Percentiles rank a stretch among this genome's conserved stretches.
Conservation (phyloP, 2,329 filamentous ascomycete genomes). For the Pseudofabraea citricarpa region DNA sequence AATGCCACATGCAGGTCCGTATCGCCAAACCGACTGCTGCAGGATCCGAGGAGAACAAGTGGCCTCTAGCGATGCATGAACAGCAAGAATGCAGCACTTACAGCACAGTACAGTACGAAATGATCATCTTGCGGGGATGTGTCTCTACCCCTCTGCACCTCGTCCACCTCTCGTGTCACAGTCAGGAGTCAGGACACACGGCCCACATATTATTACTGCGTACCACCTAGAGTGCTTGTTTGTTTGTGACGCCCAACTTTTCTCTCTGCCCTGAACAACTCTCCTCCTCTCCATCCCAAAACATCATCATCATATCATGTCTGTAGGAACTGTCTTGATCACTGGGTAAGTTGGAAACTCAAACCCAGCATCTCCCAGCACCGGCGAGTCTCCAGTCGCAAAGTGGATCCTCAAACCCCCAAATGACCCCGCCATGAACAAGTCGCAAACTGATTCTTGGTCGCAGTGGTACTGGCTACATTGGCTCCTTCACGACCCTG, state of each 20-base stretch:
- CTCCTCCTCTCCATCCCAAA: constrained; percentile 12
- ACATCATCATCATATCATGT: constrained; percentile 47
- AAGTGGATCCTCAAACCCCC: constrained; percentile 2
- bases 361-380: not conserved
- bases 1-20: not conserved
- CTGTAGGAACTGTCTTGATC: constrained; percentile 82
- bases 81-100: too few species aligned
- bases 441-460: constrained; percentile 18
- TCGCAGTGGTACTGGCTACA: constrained; percentile 91
- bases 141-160: too few species aligned
- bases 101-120: too few species aligned
- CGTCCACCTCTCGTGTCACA: too few species aligned
- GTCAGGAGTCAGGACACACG: too few species aligned
- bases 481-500: constrained; percentile 93
- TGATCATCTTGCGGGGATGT: too few species aligned
- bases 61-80: too few species aligned
- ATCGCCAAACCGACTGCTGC: not conserved
- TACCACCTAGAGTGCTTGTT: not conserved
- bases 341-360: constrained; percentile 66
- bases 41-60: not conserved
- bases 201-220: too few species aligned
- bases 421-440: constrained; percentile 9
- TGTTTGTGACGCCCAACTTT: not conserved
- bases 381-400: not conserved
- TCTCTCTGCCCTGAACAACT: constrained; percentile 7